Conservation (phyloP, 208 protist genomes). For the Leishmania tropica region DNA sequence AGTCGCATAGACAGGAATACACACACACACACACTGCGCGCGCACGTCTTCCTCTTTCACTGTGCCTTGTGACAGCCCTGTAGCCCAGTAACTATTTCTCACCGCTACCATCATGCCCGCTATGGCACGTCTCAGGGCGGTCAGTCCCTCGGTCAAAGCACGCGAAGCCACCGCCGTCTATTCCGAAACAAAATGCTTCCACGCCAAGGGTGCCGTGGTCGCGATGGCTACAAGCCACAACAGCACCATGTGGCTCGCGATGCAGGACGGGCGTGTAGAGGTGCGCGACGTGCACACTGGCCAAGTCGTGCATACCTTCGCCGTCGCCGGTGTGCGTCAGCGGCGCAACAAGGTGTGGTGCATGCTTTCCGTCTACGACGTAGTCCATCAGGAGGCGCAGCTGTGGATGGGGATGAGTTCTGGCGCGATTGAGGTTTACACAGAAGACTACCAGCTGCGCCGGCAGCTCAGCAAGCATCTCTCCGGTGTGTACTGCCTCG, state of each 20-base stretch:
- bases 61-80: neutral
- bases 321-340: slow-evolving; percentile 22
- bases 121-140: neutral
- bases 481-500: slow-evolving; percentile 81
- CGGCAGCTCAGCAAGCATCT: slow-evolving; percentile 75
- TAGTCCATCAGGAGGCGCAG: slow-evolving; percentile 33
- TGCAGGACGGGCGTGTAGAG: slow-evolving; percentile 72
- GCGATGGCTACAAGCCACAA: slow-evolving; percentile 53
- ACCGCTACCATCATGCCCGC: neutral
- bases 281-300: slow-evolving; percentile 67
- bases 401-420: slow-evolving; percentile 87
- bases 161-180: slow-evolving; percentile 15
- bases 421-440: slow-evolving; percentile 82
- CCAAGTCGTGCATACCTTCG: slow-evolving; percentile 61
- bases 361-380: slow-evolving; percentile 37
- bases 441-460: slow-evolving; percentile 42
- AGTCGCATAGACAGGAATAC: neutral
- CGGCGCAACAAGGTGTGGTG: slow-evolving; percentile 47
- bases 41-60: neutral
- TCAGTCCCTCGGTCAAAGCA: neutral
- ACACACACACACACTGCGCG: neutral
- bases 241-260: slow-evolving; percentile 67
- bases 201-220: slow-evolving; percentile 41
- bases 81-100: neutral
- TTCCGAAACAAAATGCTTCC: slow-evolving; percentile 49